A percentile compares a stretch with the other conserved stretches of the same genome.
phyloP scores from a whole-genome alignment of 176 grass and related monocot species.

The Zea luxurians region DNA sequence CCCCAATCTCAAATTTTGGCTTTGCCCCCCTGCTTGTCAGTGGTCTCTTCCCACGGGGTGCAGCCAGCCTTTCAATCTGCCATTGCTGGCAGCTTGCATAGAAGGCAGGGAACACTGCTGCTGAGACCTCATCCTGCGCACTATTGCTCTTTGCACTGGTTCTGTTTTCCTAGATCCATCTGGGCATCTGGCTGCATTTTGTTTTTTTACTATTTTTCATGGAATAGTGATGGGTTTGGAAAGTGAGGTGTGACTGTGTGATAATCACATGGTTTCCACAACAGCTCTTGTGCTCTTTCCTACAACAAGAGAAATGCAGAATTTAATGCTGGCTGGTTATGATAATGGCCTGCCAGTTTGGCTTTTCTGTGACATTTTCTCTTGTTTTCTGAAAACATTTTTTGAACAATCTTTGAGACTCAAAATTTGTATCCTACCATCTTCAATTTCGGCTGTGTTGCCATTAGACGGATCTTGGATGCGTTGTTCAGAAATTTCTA shows the following conservation, averaged over 20 bases:
- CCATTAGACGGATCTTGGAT: too few relatives aligned
- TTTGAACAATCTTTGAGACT: too few relatives aligned
- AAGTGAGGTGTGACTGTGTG: conserved; percentile 23
- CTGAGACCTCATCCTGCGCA: background rate
- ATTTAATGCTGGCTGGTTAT: conserved; percentile 52
- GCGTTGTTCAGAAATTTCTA: too few relatives aligned
- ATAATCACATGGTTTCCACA: background rate
- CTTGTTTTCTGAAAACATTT: background rate
- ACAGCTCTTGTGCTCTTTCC: conserved; percentile 28
- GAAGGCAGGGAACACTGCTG: background rate
- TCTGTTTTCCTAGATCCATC: background rate
- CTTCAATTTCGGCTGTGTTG: too few relatives aligned
- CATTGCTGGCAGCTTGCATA: background rate
- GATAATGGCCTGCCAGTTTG: conserved; percentile 43
- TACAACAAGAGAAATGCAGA: background rate
- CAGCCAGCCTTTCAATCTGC: background rate
- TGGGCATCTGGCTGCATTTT: background rate
- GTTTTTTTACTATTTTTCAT: background rate
- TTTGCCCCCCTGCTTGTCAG: too few relatives aligned
- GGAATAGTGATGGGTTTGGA: background rate
- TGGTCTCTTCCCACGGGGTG: too few relatives aligned
- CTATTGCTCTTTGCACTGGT: background rate
- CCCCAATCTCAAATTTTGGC: too few relatives aligned
- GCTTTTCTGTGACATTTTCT: conserved; percentile 48
- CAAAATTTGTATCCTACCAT: too few relatives aligned